Evolutionary conservation across 2,329 filamentous ascomycete genomes (phyloP), one percentile per base, ranked within the genome.

Genomic region (Colletotrichum costaricense): DNA sequence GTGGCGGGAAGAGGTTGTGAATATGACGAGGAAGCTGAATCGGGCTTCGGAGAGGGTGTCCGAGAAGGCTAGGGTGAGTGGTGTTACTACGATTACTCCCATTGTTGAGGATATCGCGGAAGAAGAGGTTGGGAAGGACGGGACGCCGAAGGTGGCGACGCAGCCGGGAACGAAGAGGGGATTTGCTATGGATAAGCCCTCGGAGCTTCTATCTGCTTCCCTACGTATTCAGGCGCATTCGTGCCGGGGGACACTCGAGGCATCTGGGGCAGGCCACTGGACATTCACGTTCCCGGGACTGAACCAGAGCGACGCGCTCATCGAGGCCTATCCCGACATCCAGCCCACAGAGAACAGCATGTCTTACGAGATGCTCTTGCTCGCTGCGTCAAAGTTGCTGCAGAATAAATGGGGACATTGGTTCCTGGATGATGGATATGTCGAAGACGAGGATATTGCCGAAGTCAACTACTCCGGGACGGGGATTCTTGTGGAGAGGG

Each of bases 311-410:
- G 22, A 35, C 2, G 69, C 65, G 8, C n/a, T 30, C 16, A 46
- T 71, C 14, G 30, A 60, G 3, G 69, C 64, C 2, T 33, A 62
- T 24, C 69, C 64, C 8, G 63, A 63, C 19, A 11, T 63, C 2
- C 28, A 19, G n/a, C 42, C 55, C 0, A 8, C 3, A 12, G 2
- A 33, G 12, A 14, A 16, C 1, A 12, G 28, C 16, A 11, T 2
- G 1, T 6, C n/a, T 9, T 66, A 22, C 28, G 16, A 46, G 22
- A 11, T 67, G 16, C 42, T 70, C 2, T 14, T 70, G 19, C 62
- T 70, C 5, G 67, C 55, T 1, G 67, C 33, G 12, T 59, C 67
- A 14, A 66, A n/a, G 28, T 12, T 38, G 14, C 33, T 52, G 22
- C 3, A 22, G 4, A 22, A 70, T 52, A 9, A 9, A 5, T 19